Evolutionary conservation across 2,329 filamentous ascomycete genomes (phyloP).

Genomic region (Lomentospora prolificans): DNA sequence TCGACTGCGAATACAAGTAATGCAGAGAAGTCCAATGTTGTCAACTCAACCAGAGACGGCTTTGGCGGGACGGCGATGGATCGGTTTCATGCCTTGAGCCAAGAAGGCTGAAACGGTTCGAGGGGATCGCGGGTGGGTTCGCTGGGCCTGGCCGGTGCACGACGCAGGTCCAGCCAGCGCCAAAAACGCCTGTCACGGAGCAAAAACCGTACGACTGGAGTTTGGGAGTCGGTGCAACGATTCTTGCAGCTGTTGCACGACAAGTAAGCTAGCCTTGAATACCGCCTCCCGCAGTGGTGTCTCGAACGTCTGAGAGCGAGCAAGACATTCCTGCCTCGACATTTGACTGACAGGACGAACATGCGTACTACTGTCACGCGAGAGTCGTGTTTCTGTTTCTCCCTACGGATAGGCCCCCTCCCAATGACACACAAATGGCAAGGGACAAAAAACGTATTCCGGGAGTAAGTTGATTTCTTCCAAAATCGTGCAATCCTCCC

Average conservation of each 20-base stretch:
- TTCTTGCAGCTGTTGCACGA: too few relatives aligned
- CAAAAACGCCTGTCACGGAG: neutral
- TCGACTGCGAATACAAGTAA: too few relatives aligned
- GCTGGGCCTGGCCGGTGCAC: neutral
- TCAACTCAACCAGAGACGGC: neutral
- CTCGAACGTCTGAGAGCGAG: neutral
- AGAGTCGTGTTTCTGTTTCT: neutral
- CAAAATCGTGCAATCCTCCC: too few relatives aligned
- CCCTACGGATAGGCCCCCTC: neutral
- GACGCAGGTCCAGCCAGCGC: neutral
- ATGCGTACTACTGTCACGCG: neutral
- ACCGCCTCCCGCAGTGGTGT: too few relatives aligned
- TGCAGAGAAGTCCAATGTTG: too few relatives aligned
- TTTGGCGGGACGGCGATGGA: neutral
- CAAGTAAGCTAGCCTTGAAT: too few relatives aligned
- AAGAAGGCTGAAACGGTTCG: constrained; percentile 4
- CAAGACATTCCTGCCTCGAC: neutral
- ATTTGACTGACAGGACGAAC: neutral
- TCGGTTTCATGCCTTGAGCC: constrained; percentile 6
- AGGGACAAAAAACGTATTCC: neutral
- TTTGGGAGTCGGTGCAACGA: too few relatives aligned
- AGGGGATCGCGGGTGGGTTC: neutral
- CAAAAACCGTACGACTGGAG: neutral
- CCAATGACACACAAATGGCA: neutral
- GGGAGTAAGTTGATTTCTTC: neutral